phyloP scores from a whole-genome alignment of 2,329 filamentous ascomycete genomes.

The Arthrobotrys entomopaga region DNA sequence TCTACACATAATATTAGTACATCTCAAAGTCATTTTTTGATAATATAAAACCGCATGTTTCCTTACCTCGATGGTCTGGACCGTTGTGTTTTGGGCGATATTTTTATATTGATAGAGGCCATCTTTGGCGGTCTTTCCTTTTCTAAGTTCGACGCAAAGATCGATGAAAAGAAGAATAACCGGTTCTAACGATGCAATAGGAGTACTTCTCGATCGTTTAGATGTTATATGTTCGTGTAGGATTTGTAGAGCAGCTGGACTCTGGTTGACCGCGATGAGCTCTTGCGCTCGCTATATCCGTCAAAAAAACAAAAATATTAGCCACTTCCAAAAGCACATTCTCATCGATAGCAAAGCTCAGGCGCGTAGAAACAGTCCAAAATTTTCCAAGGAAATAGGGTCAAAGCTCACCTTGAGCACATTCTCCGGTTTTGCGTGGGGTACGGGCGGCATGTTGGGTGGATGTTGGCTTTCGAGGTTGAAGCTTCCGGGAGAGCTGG shows the following conservation, averaged over 20 bases:
- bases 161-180: slow-evolving; percentile 98
- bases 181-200: slow-evolving; percentile 94
- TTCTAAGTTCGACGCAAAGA: slow-evolving; percentile 94
- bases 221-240: slow-evolving; percentile 99
- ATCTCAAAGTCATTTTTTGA: background rate
- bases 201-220: slow-evolving; percentile 93
- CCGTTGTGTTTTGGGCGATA: slow-evolving; percentile 98
- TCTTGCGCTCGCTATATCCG: slow-evolving; percentile 81
- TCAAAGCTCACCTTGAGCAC: slow-evolving; percentile 77
- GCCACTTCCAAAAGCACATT: slow-evolving; percentile 35
- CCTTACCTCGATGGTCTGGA: slow-evolving; percentile 90
- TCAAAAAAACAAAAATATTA: slow-evolving; percentile 46
- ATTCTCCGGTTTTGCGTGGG: slow-evolving; percentile 98
- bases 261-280: slow-evolving; percentile 96
- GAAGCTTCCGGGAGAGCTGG: slow-evolving; percentile 28
- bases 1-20: slow-evolving; percentile 63
- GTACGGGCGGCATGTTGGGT: slow-evolving; percentile 84
- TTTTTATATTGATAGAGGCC: slow-evolving; percentile 99
- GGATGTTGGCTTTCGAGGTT: slow-evolving; percentile 29
- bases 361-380: background rate
- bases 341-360: slow-evolving; percentile 26
- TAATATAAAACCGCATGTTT: background rate
- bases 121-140: slow-evolving; percentile 98
- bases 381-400: background rate
- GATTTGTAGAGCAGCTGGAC: slow-evolving; percentile 88